phyloP scores from a whole-genome alignment of 2,329 filamentous ascomycete genomes.

The Cladophialophora psammophila region DNA sequence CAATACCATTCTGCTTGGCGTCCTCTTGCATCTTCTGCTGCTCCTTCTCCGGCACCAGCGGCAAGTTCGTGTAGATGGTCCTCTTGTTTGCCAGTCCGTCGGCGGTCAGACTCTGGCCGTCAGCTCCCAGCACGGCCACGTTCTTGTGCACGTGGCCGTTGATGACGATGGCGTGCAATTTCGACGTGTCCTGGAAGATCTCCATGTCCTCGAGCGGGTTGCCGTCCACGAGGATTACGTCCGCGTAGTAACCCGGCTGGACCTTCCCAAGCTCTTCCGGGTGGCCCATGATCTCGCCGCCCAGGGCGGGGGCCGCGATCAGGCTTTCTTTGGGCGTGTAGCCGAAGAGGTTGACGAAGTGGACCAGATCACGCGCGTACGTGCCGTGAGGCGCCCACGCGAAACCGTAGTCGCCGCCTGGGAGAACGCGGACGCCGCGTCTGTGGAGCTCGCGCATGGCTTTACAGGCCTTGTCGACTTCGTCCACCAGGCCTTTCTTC shows the following conservation, averaged over 20 bases:
- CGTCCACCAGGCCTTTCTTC: conserved; percentile 18
- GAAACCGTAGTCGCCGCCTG: conserved; percentile 21
- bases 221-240: conserved; percentile 22
- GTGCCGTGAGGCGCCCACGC: conserved; percentile 23
- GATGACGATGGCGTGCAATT: conserved; percentile 17
- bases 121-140: conserved; percentile 4
- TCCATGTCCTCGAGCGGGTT: conserved; percentile 20
- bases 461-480: conserved; percentile 20
- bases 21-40: conserved; percentile 14
- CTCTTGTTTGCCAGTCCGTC: conserved; percentile 16
- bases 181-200: conserved; percentile 17
- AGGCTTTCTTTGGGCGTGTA: conserved; percentile 21
- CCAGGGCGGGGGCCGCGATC: conserved; percentile 14
- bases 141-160: conserved; percentile 25
- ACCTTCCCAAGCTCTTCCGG: conserved; percentile 23
- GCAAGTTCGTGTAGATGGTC: conserved; percentile 11
- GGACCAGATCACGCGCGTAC: conserved; percentile 18
- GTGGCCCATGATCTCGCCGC: conserved; percentile 26
- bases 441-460: conserved; percentile 20
- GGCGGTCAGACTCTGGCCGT: conserved; percentile 17
- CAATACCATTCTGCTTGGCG: conserved; percentile 14
- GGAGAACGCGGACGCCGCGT: conserved; percentile 20
- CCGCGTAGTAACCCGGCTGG: conserved; percentile 23
- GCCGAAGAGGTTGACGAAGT: conserved; percentile 24
- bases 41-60: conserved; percentile 13